Evolutionary conservation across 805 yeast genomes (phyloP).

Genomic region (Blastobotrys parvus): DNA sequence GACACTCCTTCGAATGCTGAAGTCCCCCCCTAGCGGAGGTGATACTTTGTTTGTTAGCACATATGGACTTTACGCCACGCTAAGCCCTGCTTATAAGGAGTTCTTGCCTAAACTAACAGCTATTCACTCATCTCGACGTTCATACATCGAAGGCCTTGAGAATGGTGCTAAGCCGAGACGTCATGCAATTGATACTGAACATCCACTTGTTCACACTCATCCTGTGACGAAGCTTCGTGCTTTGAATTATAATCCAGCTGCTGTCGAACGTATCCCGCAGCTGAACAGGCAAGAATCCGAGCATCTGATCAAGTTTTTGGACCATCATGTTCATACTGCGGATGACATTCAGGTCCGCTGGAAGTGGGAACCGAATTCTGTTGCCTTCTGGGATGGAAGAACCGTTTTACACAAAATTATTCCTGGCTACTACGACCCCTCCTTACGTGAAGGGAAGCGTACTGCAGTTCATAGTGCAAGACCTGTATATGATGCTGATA

Average conservation of each 20-base stretch:
- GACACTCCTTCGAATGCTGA: conserved; percentile 57
- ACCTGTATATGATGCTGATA: no score
- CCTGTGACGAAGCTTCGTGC: conserved; percentile 55
- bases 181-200: conserved; percentile 40
- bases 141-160: conserved; percentile 28
- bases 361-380: conserved; percentile 61
- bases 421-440: no score
- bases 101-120: conserved; percentile 54
- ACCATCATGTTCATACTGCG: conserved; percentile 40
- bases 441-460: no score
- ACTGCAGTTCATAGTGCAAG: no score
- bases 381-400: conserved; percentile 73
- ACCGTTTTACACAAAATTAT: conserved; percentile 56
- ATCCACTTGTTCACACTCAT: conserved; percentile 52
- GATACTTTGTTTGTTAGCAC: conserved; percentile 74
- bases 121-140: conserved; percentile 57
- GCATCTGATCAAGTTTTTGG: conserved; percentile 36
- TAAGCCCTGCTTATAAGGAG: conserved; percentile 57
- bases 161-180: conserved; percentile 37
- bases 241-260: conserved; percentile 45
- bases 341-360: conserved; percentile 65
- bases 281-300: conserved; percentile 62
- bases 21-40: conserved; percentile 58
- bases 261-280: conserved; percentile 55
- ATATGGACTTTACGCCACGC: conserved; percentile 59